Evolutionary conservation across 2,329 filamentous ascomycete genomes (phyloP).

Genomic region (Colletotrichum musicola): DNA sequence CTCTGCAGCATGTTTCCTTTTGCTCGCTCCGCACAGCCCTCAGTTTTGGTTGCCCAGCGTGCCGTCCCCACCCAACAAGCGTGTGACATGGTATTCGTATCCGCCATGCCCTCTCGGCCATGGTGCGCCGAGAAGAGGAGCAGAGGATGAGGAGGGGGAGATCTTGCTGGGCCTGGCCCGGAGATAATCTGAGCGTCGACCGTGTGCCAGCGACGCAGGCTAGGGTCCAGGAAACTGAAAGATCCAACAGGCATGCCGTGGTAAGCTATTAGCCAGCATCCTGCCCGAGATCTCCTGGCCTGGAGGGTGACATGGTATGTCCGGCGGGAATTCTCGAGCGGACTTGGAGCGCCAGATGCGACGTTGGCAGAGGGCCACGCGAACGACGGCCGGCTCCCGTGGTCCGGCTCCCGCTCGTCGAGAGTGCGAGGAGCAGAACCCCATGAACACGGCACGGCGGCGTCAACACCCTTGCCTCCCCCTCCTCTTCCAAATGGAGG

Average conservation of each 20-base stretch:
- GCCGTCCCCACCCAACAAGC: conserved; percentile 20
- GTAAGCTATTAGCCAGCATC: background rate
- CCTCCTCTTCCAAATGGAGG: conserved; percentile 6
- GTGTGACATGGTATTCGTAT: conserved; percentile 16
- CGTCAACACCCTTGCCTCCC: conserved; percentile 10
- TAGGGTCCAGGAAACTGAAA: background rate
- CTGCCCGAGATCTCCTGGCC: conserved; percentile 7
- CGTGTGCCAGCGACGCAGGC: background rate
- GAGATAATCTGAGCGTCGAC: conserved; percentile 12
- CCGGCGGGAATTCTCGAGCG: conserved; percentile 4
- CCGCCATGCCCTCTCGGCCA: conserved; percentile 8
- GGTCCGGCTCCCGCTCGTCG: conserved; percentile 20
- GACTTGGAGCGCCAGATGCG: conserved; percentile 4
- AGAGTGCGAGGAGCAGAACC: conserved; percentile 5
- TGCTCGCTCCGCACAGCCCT: conserved; percentile 4
- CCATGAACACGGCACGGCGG: conserved; percentile 8
- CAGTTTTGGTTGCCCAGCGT: conserved; percentile 1
- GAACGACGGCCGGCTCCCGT: conserved; percentile 29
- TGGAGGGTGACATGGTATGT: background rate
- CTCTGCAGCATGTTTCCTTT: conserved; percentile 20
- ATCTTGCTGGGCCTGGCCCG: conserved; percentile 19
- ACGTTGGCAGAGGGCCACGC: conserved; percentile 25
- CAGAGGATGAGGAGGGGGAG: background rate
- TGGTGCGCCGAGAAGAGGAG: conserved; percentile 6
- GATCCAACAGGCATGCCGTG: background rate